A percentile compares a stretch with the other conserved stretches of the same genome.
These are phyloP conservation scores for Xylaria sp. DNA, from an alignment of 495 filamentous ascomycete species.

Conservation along the genomic window DNA sequence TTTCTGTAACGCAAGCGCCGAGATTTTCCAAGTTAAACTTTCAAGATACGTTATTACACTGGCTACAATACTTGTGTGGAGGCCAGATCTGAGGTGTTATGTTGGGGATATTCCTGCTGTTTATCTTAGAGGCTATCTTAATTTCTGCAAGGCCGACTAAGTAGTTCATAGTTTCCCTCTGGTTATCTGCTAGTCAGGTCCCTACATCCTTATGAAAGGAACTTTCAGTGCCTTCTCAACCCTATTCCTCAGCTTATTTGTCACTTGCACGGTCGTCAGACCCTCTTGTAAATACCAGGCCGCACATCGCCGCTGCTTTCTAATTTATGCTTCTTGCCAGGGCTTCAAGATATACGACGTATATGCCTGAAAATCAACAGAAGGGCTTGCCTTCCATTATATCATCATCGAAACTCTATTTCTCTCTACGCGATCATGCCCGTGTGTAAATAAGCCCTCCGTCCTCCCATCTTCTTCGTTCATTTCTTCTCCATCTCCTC, in stretches of 20 bases:
- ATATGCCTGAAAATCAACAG: too few relatives aligned
- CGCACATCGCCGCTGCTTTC: neutral
- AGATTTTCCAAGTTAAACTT: slow-evolving; percentile 1
- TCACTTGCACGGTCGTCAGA: neutral
- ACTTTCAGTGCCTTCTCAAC: neutral
- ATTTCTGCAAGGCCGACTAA: too few relatives aligned
- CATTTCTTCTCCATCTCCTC: neutral
- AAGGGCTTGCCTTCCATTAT: too few relatives aligned
- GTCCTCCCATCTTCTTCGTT: neutral
- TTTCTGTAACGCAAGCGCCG: neutral
- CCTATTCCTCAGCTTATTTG: neutral
- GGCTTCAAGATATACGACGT: too few relatives aligned
- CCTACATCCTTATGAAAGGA: neutral
- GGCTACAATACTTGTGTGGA: neutral
- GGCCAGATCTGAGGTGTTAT: slow-evolving; percentile 3
- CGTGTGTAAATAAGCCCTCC: neutral
- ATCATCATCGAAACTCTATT: too few relatives aligned
- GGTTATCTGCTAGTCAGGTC: too few relatives aligned
- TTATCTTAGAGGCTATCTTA: slow-evolving; percentile 1
- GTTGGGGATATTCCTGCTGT: neutral
- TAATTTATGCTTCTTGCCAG: too few relatives aligned
- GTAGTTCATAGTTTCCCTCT: too few relatives aligned
- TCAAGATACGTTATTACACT: neutral
- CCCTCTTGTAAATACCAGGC: neutral
- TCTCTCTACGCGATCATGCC: neutral